These are phyloP conservation scores for Fusarium chlamydosporum DNA, from an alignment of 2,329 filamentous ascomycete species.

Conservation along the genomic window DNA sequence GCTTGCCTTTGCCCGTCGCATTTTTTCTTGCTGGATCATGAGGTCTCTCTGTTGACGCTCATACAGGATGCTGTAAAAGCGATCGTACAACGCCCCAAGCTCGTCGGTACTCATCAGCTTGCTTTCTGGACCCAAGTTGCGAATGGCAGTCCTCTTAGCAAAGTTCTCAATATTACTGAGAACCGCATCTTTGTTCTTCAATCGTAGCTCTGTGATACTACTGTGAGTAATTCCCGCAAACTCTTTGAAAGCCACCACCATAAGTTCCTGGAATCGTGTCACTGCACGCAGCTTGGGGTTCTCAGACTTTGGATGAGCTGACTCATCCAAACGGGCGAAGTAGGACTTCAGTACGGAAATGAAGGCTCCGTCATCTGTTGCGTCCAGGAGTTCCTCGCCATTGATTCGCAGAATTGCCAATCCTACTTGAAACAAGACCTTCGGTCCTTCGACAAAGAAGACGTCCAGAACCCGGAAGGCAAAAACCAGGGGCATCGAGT, in stretches of 20 bases:
- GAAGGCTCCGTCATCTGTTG: slow-evolving; percentile 94
- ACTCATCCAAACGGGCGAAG: slow-evolving; percentile 93
- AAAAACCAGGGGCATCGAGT: slow-evolving; percentile 98
- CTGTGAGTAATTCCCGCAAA: slow-evolving; percentile 95
- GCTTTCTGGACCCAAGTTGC: slow-evolving; percentile 95
- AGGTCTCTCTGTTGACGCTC: slow-evolving; percentile 88
- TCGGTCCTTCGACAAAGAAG: slow-evolving; percentile 97
- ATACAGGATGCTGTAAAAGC: slow-evolving; percentile 92
- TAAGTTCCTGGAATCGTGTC: slow-evolving; percentile 96
- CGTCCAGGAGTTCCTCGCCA: slow-evolving; percentile 93
- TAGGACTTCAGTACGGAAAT: slow-evolving; percentile 97
- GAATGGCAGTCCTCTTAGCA: slow-evolving; percentile 94
- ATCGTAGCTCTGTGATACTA: slow-evolving; percentile 88
- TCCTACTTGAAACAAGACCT: slow-evolving; percentile 96
- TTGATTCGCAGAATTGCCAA: slow-evolving; percentile 98
- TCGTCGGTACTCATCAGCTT: slow-evolving; percentile 90
- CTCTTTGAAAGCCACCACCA: slow-evolving; percentile 99
- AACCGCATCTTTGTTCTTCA: slow-evolving; percentile 94
- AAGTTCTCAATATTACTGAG: slow-evolving; percentile 97
- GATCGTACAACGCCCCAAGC: slow-evolving; percentile 90
- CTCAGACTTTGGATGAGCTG: slow-evolving; percentile 93
- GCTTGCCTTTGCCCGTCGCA: slow-evolving; percentile 74
- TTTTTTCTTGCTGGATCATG: slow-evolving; percentile 82
- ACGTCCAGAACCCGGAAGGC: slow-evolving; percentile 97
- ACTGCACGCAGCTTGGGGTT: slow-evolving; percentile 95